A percentile compares a stretch with the other conserved stretches of the same genome.
Evolutionary conservation across 208 protist species (phyloP).

Genomic region (Phytomonas sp.): DNA sequence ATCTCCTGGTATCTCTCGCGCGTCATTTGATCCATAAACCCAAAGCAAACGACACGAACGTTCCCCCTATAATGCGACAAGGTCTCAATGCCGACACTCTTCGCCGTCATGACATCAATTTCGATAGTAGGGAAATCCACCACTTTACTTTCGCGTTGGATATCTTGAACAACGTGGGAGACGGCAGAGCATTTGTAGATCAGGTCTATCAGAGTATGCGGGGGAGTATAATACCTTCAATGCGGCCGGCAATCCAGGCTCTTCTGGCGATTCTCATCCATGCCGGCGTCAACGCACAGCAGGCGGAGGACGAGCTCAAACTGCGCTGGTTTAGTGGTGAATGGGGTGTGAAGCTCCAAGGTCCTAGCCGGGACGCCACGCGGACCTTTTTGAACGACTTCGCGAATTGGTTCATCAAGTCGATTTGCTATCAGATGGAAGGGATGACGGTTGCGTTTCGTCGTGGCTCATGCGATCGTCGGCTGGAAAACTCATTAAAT

Average conservation of each 20-base stretch:
- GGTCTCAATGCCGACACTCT: constrained; percentile 54
- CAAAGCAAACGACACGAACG: constrained; percentile 17
- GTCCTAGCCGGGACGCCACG: constrained; percentile 39
- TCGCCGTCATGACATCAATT: constrained; percentile 31
- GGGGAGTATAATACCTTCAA: constrained; percentile 53
- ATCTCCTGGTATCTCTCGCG: constrained; percentile 37
- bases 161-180: constrained; percentile 46
- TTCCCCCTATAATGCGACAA: constrained; percentile 54
- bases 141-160: constrained; percentile 29
- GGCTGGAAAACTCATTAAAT: constrained; percentile 32
- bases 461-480: constrained; percentile 20
- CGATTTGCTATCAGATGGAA: constrained; percentile 30
- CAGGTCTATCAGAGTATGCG: constrained; percentile 61
- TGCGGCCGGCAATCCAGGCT: constrained; percentile 76
- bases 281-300: constrained; percentile 42
- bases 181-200: constrained; percentile 60
- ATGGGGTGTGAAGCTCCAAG: constrained; percentile 78
- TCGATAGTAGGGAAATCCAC: constrained; percentile 23
- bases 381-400: constrained; percentile 47
- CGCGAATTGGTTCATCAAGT: constrained; percentile 60
- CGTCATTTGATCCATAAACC: constrained; percentile 30
- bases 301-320: constrained; percentile 78
- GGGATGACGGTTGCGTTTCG: background rate
- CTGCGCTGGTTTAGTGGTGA: constrained; percentile 83
- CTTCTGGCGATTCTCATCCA: constrained; percentile 78